Base-by-base conservation (phyloP, 495 filamentous ascomycete species). In the Bacidia rubella region DNA sequence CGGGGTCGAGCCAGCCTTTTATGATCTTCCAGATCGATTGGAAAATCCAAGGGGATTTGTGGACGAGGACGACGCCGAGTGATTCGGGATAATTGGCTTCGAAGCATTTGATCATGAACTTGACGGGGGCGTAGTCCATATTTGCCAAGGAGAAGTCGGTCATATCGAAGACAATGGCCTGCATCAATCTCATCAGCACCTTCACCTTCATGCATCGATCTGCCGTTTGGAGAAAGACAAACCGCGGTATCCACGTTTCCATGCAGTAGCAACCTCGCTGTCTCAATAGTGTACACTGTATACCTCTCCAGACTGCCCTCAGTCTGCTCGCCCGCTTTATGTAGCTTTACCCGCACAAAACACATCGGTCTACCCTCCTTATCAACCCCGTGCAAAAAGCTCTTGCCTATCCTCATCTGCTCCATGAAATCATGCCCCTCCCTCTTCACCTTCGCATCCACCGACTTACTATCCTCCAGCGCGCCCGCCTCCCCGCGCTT, bases 71-170 rank as follows among this genome's bases (percentile, higher is more conserved):
- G 4, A 86, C 72, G 44, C 93, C 92, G 0, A 98, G 73, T 48
- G 77, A 86, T 64, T 97, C 93, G 23, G 93, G 92, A 63, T 97
- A 98, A 67, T 98, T 97, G 47, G 92, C 93, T 70, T 97, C 93
- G 64, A 98, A 98, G 68, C 88, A 95, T 70, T 95, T 95, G 71
- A 97, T 96, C 79, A 98, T 94, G 72, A 96, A 97, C 61, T 90
- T 97, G 22, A 98, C 87, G 0, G 92, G 92, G 0, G 86, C 78
- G 63, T 97, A 97, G 63, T 98, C 92, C 92, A 98, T 95, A 65
- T 98, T 98, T 1, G 90, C 81, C 67, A 97, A 70, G 43, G 82
- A 81, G 66, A 98, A 98, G 52, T 80, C 77, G 11, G 85, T 92
- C 86, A 98, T 92, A 66, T 98, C 90, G 64, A 98, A 98, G 25